A percentile compares a stretch with the other conserved stretches of the same genome.
phyloP scores from a whole-genome alignment of 805 yeast genomes.

The Starmerella sp. region DNA sequence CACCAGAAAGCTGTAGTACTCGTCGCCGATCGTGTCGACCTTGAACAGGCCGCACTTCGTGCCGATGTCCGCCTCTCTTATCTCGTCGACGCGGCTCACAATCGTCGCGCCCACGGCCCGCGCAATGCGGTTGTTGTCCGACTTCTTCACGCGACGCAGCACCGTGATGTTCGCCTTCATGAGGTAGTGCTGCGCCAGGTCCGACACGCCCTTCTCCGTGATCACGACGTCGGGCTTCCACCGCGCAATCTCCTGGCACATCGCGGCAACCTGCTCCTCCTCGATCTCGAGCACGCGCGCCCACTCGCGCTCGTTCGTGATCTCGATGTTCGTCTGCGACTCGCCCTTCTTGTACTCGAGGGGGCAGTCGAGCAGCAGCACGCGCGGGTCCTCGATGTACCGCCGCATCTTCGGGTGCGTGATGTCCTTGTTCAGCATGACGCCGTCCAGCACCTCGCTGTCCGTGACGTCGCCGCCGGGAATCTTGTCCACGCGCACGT shows the following conservation, averaged over 20 bases:
- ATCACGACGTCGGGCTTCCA: conserved; percentile 89
- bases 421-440: conserved; percentile 87
- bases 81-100: conserved; percentile 89
- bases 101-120: conserved; percentile 97
- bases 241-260: conserved; percentile 75
- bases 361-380: conserved; percentile 87
- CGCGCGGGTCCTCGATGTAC: conserved; percentile 74
- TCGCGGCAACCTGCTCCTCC: conserved; percentile 84
- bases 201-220: conserved; percentile 97
- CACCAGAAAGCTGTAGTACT: conserved; percentile 77
- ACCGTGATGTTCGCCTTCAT: conserved; percentile 89
- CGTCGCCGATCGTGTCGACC: conserved; percentile 93
- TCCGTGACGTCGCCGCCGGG: conserved; percentile 97
- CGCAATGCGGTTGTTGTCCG: conserved; percentile 92
- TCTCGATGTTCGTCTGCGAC: conserved; percentile 95
- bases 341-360: conserved; percentile 98
- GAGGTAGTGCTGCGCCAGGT: conserved; percentile 91
- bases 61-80: conserved; percentile 85
- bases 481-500: conserved; percentile 85
- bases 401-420: conserved; percentile 99
- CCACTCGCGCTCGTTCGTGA: conserved; percentile 95
- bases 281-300: conserved; percentile 87
- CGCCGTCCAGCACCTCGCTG: conserved; percentile 78
- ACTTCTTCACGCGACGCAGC: conserved; percentile 85
- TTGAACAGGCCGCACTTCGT: conserved; percentile 80